phyloP scores from a whole-genome alignment of 2,329 filamentous ascomycete genomes.

The Colletotrichum shisoi region DNA sequence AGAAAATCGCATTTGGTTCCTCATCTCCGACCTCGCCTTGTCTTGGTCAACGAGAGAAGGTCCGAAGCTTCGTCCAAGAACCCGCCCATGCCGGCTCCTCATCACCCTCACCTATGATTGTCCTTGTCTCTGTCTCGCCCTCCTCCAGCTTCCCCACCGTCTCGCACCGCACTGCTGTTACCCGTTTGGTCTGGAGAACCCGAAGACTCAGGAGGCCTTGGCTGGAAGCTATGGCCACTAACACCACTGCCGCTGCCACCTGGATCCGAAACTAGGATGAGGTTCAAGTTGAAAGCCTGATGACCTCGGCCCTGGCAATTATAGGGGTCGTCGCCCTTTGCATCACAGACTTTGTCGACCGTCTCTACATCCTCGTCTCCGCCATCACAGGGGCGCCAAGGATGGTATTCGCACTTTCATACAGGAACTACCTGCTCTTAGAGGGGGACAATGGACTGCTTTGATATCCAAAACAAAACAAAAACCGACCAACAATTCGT shows the following conservation, averaged over 20 bases:
- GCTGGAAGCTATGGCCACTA: constrained; percentile 6
- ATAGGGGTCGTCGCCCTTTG: constrained; percentile 40
- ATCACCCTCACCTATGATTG: no score
- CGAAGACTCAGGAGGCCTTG: background rate
- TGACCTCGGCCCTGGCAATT: constrained; percentile 41
- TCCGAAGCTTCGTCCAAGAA: background rate
- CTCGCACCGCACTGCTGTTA: background rate
- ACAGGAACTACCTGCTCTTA: constrained; percentile 43
- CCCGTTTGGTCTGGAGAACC: background rate
- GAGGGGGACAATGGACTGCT: constrained; percentile 41
- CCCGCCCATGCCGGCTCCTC: background rate
- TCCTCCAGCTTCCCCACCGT: background rate
- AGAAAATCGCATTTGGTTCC: background rate
- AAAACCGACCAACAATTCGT: background rate
- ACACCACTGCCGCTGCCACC: constrained; percentile 9
- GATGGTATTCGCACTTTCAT: constrained; percentile 42
- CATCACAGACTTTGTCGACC: constrained; percentile 40
- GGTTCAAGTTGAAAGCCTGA: constrained; percentile 12
- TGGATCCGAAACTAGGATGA: constrained; percentile 3
- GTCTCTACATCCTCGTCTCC: constrained; percentile 40
- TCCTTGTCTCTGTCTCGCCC: background rate
- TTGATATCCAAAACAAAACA: constrained; percentile 29
- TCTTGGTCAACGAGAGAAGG: background rate
- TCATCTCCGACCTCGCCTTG: background rate
- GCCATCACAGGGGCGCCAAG: constrained; percentile 40